Evolutionary conservation across 768 basidiomycete genomes (phyloP), one percentile per base, ranked within the genome.

Genomic region (Brasilioporus rufonigricans): DNA sequence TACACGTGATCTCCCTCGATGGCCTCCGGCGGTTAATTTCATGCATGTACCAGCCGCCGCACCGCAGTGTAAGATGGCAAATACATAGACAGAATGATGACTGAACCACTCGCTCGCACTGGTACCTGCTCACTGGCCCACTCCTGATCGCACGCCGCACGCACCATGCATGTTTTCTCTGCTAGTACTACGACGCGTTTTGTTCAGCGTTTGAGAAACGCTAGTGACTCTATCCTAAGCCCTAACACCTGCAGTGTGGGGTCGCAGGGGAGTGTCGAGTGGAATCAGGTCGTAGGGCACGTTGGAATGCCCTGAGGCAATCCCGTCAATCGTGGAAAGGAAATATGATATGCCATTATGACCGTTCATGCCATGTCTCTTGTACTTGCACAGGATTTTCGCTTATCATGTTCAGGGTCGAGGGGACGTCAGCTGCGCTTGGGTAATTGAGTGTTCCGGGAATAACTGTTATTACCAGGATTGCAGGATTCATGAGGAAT

Each of bases 81-180:
- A 11, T 33, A 33, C 10, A 14, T 33, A 33, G 11, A 33, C 47
- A 47, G 46, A 35, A 35, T 24, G 33, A 18, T 24, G 39, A 21
- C 36, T n/a, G 27, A 9, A 29, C 9, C 27, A 9, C 27, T 29
- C 27, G 27, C 27, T 29, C 27, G 27, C n/a, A n/a, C n/a, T n/a
- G n/a, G 29, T 23, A 26, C 32, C 32, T 32, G 16, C 6, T 27
- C 18, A 45, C 43, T 36, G 33, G 35, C 29, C 38, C 7, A 27
- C 40, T 40, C 43, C 21, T 49, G 62, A 55, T 48, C 40, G 35
- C 33, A 44, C 33, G 29, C 67, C 68, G 56, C 57, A 38, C 67
- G 26, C 36, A 63, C 62, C 59, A 60, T 44, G 62, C 68, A 32
- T 71, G 67, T 63, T 52, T 33, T 18, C 52, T n/a, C n/a, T n/a